Evolutionary conservation across 768 basidiomycete genomes (phyloP), one percentile per base, ranked within the genome.

Genomic region (Leccinellum rugosiceps): DNA sequence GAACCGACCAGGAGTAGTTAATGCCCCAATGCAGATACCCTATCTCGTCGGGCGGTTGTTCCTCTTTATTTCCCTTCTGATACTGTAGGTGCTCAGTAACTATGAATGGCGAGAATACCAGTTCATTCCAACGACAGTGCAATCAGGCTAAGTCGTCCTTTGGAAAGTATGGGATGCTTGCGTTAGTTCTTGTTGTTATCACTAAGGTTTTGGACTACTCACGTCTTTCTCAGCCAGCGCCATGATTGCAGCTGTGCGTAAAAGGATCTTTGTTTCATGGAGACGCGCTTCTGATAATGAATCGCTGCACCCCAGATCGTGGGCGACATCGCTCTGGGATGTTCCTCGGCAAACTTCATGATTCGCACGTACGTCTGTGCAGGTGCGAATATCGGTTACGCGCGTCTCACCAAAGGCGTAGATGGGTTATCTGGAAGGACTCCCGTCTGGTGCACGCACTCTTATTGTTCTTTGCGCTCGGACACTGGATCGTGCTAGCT

Each of bases 361-460:
- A 58, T 72, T 52, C 67, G 71, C 52, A 63, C 65, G 71, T 71
- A 53, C 55, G 69, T 53, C 31, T 8, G 9, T 8, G 17, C 35
- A 38, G 46, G 3, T 8, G 0, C 21, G 6, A 38, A 26, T 21
- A 1, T 38, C 7, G 6, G 2, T 10, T 21, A 7, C 26, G 43
- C 8, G 13, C 1, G 7, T 49, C 45, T 60, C 32, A 52, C 48
- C 19, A 56, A 15, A 11, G 35, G 7, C 13, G 10, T 43, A 72
- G 71, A 57, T 70, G 71, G 68, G 49, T 66, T 30, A 61, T 70
- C 45, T 70, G 71, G 69, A 70, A 49, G 35, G 52, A 47, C 9
- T 58, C 62, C 4, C 53, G 43, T 38, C 32, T 38, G 3, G 61
- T 72, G n/a, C 59, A 66, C 31, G 1, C 23, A 4, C 14, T 71